Conservation (phyloP, 192 early-diverging fungal genomes). For the Globomyces pollinis-pini region DNA sequence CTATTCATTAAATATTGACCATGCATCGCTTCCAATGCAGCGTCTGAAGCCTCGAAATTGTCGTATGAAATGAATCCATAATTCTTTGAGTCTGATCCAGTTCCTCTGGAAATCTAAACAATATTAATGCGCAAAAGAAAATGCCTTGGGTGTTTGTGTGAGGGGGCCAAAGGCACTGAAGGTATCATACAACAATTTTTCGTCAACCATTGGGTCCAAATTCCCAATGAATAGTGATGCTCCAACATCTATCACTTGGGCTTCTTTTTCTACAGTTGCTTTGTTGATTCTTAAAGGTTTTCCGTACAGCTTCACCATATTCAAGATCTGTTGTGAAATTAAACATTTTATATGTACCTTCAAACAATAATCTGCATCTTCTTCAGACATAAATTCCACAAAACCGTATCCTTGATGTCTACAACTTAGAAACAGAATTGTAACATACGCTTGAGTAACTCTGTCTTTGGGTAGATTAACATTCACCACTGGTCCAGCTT, state of each 20-base stretch:
- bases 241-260: conserved; percentile 83
- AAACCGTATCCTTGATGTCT: conserved; percentile 97
- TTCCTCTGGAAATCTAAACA: conserved; percentile 78
- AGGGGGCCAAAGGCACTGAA: conserved; percentile 92
- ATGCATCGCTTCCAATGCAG: conserved; percentile 97
- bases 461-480: conserved; percentile 98
- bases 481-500: conserved; percentile 91
- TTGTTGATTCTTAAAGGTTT: conserved; percentile 96
- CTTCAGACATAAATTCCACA: conserved; percentile 85
- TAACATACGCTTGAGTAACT: conserved; percentile 82
- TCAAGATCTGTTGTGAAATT: no score
- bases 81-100: conserved; percentile 78
- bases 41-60: conserved; percentile 91
- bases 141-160: conserved; percentile 77
- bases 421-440: no score
- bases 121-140: no score
- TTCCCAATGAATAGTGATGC: conserved; percentile 96
- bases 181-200: conserved; percentile 86
- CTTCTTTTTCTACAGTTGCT: conserved; percentile 65
- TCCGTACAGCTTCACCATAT: conserved; percentile 91
- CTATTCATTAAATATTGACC: conserved; percentile 91
- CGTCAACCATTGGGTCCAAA: conserved; percentile 80
- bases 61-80: conserved; percentile 81
- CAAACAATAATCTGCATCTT: conserved; percentile 94
- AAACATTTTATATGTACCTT: conserved; percentile 37